Conservation (phyloP, 345 rosid species). For the Dovyalis caffra region DNA sequence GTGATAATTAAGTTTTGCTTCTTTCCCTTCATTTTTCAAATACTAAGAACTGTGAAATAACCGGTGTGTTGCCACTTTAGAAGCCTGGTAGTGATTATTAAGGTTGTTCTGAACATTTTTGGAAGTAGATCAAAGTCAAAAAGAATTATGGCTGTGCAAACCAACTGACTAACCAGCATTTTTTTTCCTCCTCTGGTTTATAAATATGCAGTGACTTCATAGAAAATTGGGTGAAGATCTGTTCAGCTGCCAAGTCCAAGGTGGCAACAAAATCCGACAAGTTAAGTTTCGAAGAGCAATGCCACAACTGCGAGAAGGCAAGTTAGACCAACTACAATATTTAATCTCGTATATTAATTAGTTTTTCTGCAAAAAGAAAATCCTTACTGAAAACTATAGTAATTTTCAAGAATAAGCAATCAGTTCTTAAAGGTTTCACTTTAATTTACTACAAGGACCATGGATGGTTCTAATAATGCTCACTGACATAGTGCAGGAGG, state of each 20-base stretch:
- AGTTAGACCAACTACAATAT: neutral
- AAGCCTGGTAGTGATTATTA: no score
- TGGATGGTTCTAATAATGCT: neutral
- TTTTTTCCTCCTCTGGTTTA: neutral
- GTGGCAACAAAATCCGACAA: slow-evolving; percentile 48
- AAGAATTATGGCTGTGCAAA: no score
- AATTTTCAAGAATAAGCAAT: neutral
- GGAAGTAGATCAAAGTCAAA: no score
- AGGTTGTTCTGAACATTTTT: no score
- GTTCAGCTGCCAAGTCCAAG: slow-evolving; percentile 69
- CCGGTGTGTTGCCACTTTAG: no score
- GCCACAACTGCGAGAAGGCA: slow-evolving; percentile 85
- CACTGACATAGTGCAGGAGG: slow-evolving; percentile 30
- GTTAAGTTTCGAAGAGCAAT: slow-evolving; percentile 60
- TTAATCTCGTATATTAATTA: no score
- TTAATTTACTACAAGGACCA: no score
- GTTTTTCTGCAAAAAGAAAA: no score
- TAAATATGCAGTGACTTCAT: slow-evolving; percentile 69
- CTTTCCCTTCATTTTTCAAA: no score
- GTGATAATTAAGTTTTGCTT: no score
- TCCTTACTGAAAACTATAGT: no score
- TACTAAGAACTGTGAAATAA: no score
- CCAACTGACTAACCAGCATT: neutral
- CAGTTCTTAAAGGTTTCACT: neutral
- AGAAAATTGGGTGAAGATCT: slow-evolving; percentile 81